A percentile compares a stretch with the other conserved stretches of the same genome.
Conservation (phyloP, 2,329 filamentous ascomycete genomes). For the Pseudogymnoascus sp. region DNA sequence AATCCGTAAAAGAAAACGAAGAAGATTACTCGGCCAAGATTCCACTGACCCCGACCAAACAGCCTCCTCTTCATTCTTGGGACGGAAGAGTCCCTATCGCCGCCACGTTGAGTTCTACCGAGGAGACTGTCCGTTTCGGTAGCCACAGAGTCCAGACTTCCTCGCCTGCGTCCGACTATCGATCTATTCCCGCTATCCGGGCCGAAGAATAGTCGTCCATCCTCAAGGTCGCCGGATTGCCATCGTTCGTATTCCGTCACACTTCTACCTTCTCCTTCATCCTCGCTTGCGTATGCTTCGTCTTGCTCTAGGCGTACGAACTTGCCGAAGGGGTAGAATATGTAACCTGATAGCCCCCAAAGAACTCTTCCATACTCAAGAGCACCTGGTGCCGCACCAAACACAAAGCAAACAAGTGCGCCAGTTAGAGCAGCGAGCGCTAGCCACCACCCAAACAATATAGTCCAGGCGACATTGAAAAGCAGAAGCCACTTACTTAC, state of each 20-base stretch:
- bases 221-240: conserved; percentile 95
- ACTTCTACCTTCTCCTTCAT: conserved; percentile 89
- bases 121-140: conserved; percentile 88
- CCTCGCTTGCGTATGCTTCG: conserved; percentile 88
- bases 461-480: conserved; percentile 85
- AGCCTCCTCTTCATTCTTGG: conserved; percentile 66
- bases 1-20: conserved; percentile 94
- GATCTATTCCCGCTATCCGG: conserved; percentile 62
- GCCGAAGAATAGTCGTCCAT: conserved; percentile 92
- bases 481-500: conserved; percentile 79
- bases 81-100: conserved; percentile 34
- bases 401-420: conserved; percentile 69
- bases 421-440: conserved; percentile 67
- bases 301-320: conserved; percentile 91
- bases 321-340: conserved; percentile 95
- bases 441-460: conserved; percentile 96
- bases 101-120: conserved; percentile 53
- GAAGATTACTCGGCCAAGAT: conserved; percentile 86
- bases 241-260: conserved; percentile 99
- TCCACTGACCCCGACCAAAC: conserved; percentile 95
- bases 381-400: conserved; percentile 72
- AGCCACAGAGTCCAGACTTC: conserved; percentile 76
- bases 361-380: conserved; percentile 80
- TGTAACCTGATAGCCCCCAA: conserved; percentile 74
- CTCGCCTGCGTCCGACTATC: conserved; percentile 75